Evolutionary conservation across 208 protist genomes (phyloP), one percentile per base, ranked within the genome.

Genomic region (Crithidia brevicula): DNA sequence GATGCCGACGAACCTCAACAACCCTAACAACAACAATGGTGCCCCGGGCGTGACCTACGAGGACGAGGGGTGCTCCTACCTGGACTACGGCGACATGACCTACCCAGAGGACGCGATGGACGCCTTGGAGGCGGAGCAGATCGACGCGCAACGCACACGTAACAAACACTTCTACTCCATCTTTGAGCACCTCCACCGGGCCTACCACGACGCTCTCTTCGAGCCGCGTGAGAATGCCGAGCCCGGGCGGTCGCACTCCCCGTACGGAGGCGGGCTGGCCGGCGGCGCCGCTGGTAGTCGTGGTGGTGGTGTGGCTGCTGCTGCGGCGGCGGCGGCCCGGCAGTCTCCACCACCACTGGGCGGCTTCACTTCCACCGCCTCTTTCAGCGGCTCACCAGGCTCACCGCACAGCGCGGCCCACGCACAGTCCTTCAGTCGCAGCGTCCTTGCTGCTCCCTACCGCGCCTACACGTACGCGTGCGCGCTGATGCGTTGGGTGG

Each of bases 111-210:
- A 69, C 56, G 47, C 46, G 54, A 63, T 74, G 46, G 79, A 81
- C 13, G 60, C 58, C 30, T 33, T 79, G 45, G 67, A 74, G 38
- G 50, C 62, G 34, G 69, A 81, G 70, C 74, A 77, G 62, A 72
- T 68, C 13, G 74, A 70, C 50, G 72, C 73, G 33, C 72, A 78
- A 30, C 66, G 81, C 34, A 49, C 47, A 2, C 77, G 82, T 47
- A 87, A 87, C 57, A 57, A 47, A 25, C 61, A 53, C 52, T 85
- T 85, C 49, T 76, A 85, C 72, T 79, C 70, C 30, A 64, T 84
- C n/a, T 88, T 83, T 30, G 66, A 74, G 18, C 78, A 88, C 60
- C 60, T 88, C 4, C 82, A 88, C 57, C 56, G 62, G 28, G 67
- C 53, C 36, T 88, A 73, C 64, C 47, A 63, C 46, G 58, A 72